These are phyloP conservation scores for Ehretia macrophylla DNA, from an alignment of 257 asterid genomes.

Conservation along the genomic window DNA sequence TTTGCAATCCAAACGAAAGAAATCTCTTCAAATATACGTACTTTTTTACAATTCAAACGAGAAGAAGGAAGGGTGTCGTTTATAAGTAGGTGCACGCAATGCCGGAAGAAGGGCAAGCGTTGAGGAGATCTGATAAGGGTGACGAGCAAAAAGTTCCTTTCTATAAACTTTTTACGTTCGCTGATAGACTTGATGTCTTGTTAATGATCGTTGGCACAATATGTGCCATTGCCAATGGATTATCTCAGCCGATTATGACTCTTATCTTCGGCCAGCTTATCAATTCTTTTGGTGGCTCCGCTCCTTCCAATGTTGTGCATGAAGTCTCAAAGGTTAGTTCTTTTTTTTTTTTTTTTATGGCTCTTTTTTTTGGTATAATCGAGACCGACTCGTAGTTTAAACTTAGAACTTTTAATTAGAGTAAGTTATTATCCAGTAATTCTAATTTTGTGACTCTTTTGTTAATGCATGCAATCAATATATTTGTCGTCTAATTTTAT, in stretches of 20 bases:
- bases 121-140: slow-evolving; percentile 7
- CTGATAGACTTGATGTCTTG: slow-evolving; percentile 44
- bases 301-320: slow-evolving; percentile 31
- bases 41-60: too few species aligned
- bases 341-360: too few species aligned
- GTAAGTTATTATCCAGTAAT: too few species aligned
- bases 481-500: too few species aligned
- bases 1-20: too few species aligned
- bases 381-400: too few species aligned
- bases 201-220: slow-evolving; percentile 50
- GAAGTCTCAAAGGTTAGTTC: slow-evolving; percentile 40
- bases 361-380: too few species aligned
- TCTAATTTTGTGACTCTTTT: too few species aligned
- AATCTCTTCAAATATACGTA: too few species aligned
- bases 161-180: slow-evolving; percentile 51
- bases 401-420: too few species aligned
- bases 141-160: slow-evolving; percentile 40
- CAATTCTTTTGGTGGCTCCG: slow-evolving; percentile 47
- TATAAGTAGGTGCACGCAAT: background rate
- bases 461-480: too few species aligned
- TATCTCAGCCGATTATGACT: slow-evolving; percentile 74
- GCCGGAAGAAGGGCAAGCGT: background rate
- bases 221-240: slow-evolving; percentile 49
- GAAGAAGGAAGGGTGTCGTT: too few species aligned
- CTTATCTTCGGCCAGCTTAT: slow-evolving; percentile 57